Percentiles rank a stretch among this genome's conserved stretches.
Conservation (phyloP, 225 moss, liverwort and hornwort species). For the Pseudoscleropodium purum region DNA sequence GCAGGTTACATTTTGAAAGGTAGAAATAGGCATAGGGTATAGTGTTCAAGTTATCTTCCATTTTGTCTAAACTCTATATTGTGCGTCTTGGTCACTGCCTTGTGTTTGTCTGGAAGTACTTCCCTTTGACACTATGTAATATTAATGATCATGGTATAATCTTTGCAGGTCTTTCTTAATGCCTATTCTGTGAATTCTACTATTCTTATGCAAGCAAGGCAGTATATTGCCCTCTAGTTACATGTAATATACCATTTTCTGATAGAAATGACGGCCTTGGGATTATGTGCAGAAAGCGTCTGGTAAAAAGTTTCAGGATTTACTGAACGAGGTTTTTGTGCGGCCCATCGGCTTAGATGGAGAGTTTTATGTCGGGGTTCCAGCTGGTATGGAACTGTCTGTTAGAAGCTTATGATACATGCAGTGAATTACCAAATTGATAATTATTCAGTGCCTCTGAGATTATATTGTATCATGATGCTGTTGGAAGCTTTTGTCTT, state of each 20-base stretch:
- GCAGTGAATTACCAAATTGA: background rate
- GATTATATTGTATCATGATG: background rate
- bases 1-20: background rate
- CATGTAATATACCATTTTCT: background rate
- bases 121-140: background rate
- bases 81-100: background rate
- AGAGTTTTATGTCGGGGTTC: constrained; percentile 84
- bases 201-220: background rate
- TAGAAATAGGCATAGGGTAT: background rate
- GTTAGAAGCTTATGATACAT: background rate
- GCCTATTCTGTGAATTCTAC: background rate
- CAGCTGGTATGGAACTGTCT: constrained; percentile 51
- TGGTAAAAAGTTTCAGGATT: constrained; percentile 68
- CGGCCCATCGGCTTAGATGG: constrained; percentile 58
- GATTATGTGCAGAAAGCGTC: constrained; percentile 55
- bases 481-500: background rate
- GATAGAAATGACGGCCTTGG: background rate
- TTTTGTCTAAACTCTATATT: background rate
- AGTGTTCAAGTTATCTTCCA: background rate
- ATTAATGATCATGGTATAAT: background rate
- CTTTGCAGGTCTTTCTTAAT: background rate
- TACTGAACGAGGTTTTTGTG: constrained; percentile 68
- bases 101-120: background rate
- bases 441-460: background rate
- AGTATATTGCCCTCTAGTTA: background rate